Conservation (phyloP, 2,329 filamentous ascomycete genomes). For the Emergomyces africanus region DNA sequence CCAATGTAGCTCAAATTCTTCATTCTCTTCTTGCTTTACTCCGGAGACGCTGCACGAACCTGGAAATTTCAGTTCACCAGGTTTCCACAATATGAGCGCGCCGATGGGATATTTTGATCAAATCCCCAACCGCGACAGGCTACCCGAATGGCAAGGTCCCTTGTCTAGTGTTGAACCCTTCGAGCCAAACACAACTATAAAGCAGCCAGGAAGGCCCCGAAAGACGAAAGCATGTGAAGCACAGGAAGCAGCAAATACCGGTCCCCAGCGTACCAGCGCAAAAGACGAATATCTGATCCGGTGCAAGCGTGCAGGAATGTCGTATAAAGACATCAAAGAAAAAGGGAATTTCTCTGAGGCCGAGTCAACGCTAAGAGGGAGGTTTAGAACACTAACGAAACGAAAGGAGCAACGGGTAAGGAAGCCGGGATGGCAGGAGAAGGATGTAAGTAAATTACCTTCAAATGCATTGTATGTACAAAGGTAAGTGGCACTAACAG, state of each 20-base stretch:
- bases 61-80: not conserved
- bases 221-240: not conserved
- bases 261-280: constrained; percentile 9
- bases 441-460: constrained; percentile 28
- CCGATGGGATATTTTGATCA: not conserved
- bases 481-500: not conserved
- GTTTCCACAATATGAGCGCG: not conserved
- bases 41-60: not conserved
- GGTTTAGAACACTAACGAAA: constrained; percentile 36
- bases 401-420: constrained; percentile 32
- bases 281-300: constrained; percentile 30
- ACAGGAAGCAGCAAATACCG: not conserved
- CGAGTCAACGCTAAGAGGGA: constrained; percentile 36
- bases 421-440: constrained; percentile 31
- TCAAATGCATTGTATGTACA: not conserved
- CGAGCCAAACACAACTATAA: not conserved
- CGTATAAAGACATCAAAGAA: constrained; percentile 37
- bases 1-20: constrained; percentile 5
- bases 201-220: not conserved
- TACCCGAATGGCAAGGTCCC: not conserved
- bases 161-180: not conserved
- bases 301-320: constrained; percentile 29
- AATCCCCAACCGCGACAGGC: not conserved
- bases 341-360: constrained; percentile 32
- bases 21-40: constrained; percentile 6